phyloP scores from a whole-genome alignment of 2,329 filamentous ascomycete species.

The Aspergillus phoenicis region DNA sequence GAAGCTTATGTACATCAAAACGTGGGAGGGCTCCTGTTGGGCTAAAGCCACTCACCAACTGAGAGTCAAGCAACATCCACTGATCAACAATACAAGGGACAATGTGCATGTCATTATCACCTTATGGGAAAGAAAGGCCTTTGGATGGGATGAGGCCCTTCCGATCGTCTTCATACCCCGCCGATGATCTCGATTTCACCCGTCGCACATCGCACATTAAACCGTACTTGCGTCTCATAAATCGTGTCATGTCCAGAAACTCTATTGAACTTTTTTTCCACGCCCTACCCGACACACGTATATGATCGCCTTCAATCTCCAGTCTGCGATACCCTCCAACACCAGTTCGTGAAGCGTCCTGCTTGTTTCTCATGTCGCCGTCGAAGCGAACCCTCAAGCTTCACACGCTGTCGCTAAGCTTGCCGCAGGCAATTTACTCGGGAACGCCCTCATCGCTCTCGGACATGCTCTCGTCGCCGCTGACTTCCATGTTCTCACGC shows the following conservation, averaged over 20 bases:
- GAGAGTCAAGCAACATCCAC: slow-evolving; percentile 14
- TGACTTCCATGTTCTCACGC: slow-evolving; percentile 96
- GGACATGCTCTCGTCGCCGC: slow-evolving; percentile 93
- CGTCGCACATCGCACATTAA: slow-evolving; percentile 28
- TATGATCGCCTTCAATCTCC: slow-evolving; percentile 9
- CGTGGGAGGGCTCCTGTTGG: slow-evolving; percentile 27
- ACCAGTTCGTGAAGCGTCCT: slow-evolving; percentile 8
- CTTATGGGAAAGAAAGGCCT: background rate
- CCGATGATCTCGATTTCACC: slow-evolving; percentile 21
- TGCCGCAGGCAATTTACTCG: slow-evolving; percentile 36
- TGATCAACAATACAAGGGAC: slow-evolving; percentile 18
- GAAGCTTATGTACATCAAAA: slow-evolving; percentile 42
- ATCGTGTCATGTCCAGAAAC: slow-evolving; percentile 29
- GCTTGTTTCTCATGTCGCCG: slow-evolving; percentile 1
- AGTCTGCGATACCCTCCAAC: slow-evolving; percentile 1
- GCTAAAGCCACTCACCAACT: slow-evolving; percentile 17
- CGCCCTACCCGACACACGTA: slow-evolving; percentile 10
- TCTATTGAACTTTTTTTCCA: slow-evolving; percentile 28
- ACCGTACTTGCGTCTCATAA: slow-evolving; percentile 30
- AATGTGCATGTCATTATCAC: slow-evolving; percentile 6
- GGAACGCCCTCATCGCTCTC: slow-evolving; percentile 89
- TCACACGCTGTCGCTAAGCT: slow-evolving; percentile 3
- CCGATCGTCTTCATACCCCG: slow-evolving; percentile 12
- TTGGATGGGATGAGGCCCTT: slow-evolving; percentile 1
- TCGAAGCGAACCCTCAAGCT: background rate